phyloP scores from a whole-genome alignment of 345 rosid genomes.

The Citrus maxima region DNA sequence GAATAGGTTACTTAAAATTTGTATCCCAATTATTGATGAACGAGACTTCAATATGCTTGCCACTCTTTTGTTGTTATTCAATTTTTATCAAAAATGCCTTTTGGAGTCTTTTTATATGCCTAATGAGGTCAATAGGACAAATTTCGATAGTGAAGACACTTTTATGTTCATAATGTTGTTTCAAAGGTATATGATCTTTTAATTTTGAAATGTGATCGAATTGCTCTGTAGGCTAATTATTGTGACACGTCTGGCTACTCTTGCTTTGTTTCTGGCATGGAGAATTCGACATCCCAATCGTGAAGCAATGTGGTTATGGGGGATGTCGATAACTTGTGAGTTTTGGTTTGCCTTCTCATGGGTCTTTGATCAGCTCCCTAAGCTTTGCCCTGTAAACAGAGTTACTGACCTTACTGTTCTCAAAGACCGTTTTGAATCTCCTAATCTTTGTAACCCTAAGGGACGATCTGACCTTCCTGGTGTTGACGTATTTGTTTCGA shows the following conservation, averaged over 20 bases:
- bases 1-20: background rate
- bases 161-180: background rate
- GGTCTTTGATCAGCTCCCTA: conserved; percentile 75
- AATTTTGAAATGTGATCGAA: background rate
- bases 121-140: background rate
- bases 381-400: conserved; percentile 79
- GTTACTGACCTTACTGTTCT: conserved; percentile 62
- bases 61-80: too few species aligned
- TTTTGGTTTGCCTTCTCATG: conserved; percentile 84
- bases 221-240: conserved; percentile 40
- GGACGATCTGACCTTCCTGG: conserved; percentile 82
- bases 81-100: background rate
- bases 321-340: conserved; percentile 70
- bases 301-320: conserved; percentile 80
- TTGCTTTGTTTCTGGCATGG: conserved; percentile 68
- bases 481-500: conserved; percentile 72
- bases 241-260: conserved; percentile 53
- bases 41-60: background rate
- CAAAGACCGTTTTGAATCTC: conserved; percentile 62
- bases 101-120: too few species aligned
- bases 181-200: background rate
- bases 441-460: conserved; percentile 71
- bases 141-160: background rate
- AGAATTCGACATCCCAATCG: conserved; percentile 65
- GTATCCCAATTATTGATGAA: too few species aligned